phyloP scores from a whole-genome alignment of 352 stramenopile species.

The Phytophthora pseudosyringae region DNA sequence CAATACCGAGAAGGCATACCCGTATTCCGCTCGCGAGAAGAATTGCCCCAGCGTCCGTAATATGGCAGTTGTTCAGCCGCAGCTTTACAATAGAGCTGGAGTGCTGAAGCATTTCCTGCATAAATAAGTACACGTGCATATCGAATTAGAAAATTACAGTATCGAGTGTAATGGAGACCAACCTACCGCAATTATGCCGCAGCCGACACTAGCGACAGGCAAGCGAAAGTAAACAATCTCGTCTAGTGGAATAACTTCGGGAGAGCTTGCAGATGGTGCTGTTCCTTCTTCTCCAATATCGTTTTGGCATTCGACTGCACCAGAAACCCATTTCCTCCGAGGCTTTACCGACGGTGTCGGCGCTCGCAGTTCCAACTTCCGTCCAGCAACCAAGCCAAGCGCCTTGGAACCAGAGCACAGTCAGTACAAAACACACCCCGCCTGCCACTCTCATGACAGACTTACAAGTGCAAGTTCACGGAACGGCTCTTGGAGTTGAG shows the following conservation, averaged over 20 bases:
- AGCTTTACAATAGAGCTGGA: slow-evolving; percentile 28
- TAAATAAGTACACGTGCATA: not conserved
- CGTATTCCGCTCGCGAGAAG: slow-evolving; percentile 48
- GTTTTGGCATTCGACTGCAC: not conserved
- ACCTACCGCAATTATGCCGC: slow-evolving; percentile 30
- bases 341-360: not conserved
- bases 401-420: not conserved
- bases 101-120: slow-evolving; percentile 30
- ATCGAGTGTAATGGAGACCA: not conserved
- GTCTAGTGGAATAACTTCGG: not conserved
- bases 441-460: not conserved
- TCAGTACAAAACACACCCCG: not conserved
- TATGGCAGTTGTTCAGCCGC: slow-evolving; percentile 49
- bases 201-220: slow-evolving; percentile 28
- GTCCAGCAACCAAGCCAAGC: slow-evolving; percentile 7
- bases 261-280: not conserved
- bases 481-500: not conserved
- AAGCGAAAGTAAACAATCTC: slow-evolving; percentile 20
- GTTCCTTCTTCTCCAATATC: not conserved
- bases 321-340: slow-evolving; percentile 23
- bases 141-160: not conserved
- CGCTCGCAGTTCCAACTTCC: slow-evolving; percentile 13
- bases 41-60: slow-evolving; percentile 50
- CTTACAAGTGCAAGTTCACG: slow-evolving; percentile 19
- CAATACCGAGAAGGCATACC: slow-evolving; percentile 20